Percentiles rank a stretch among this genome's conserved stretches.
phyloP scores from a whole-genome alignment of 1,284 basidiomycete species.

The Volvariella surrecta region DNA sequence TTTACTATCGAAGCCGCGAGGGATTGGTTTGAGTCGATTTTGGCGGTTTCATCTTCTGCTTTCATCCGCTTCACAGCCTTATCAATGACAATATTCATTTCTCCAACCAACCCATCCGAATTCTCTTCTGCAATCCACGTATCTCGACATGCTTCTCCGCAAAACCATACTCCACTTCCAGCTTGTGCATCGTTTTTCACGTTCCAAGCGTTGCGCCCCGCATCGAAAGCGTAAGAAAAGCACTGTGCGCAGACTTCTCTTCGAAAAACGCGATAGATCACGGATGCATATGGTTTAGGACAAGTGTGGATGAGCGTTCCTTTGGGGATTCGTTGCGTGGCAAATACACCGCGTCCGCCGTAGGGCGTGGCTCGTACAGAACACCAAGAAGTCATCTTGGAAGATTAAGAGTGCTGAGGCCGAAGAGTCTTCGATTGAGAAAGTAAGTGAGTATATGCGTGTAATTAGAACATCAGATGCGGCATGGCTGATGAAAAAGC shows the following conservation, averaged over 20 bases:
- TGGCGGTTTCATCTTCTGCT: too few relatives aligned
- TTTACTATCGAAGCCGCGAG: slow-evolving; percentile 12
- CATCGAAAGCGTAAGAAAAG: slow-evolving; percentile 49
- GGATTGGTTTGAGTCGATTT: slow-evolving; percentile 1
- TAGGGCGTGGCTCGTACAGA: slow-evolving; percentile 26
- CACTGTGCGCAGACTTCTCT: slow-evolving; percentile 59
- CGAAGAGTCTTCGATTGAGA: too few relatives aligned
- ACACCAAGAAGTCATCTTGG: neutral
- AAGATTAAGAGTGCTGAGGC: too few relatives aligned
- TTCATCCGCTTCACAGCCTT: slow-evolving; percentile 26
- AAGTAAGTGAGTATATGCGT: too few relatives aligned
- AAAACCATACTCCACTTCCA: slow-evolving; percentile 42
- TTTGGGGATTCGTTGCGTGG: slow-evolving; percentile 28
- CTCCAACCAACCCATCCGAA: slow-evolving; percentile 20
- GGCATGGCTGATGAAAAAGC: too few relatives aligned
- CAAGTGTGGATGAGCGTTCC: slow-evolving; percentile 34
- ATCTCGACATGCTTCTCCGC: slow-evolving; percentile 36
- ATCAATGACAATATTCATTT: slow-evolving; percentile 22
- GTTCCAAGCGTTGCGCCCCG: slow-evolving; percentile 32
- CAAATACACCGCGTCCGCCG: slow-evolving; percentile 47
- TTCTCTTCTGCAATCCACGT: slow-evolving; percentile 32
- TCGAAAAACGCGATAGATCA: slow-evolving; percentile 45
- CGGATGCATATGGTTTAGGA: slow-evolving; percentile 35
- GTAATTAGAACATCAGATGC: too few relatives aligned
- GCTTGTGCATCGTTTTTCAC: slow-evolving; percentile 22